phyloP scores from a whole-genome alignment of 2,329 filamentous ascomycete genomes.

The Fusarium brachygibbosum region DNA sequence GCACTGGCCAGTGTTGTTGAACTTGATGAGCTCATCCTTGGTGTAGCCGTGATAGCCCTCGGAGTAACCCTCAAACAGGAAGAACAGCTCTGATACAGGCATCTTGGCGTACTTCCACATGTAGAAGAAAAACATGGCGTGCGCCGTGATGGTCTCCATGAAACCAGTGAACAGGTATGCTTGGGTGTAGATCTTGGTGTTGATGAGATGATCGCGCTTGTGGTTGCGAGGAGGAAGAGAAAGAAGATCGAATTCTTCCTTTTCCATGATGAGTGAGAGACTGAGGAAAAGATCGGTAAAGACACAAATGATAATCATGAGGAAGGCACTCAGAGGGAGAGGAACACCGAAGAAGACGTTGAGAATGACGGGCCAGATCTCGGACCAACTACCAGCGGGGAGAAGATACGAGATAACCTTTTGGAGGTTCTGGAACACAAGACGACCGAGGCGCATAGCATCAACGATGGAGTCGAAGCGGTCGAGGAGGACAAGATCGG shows the following conservation, averaged over 20 bases:
- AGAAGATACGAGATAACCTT: slow-evolving; percentile 61
- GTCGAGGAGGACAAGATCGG: slow-evolving; percentile 76
- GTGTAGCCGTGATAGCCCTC: slow-evolving; percentile 65
- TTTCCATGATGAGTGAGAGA: slow-evolving; percentile 67
- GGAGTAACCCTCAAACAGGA: slow-evolving; percentile 63
- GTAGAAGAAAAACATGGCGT: slow-evolving; percentile 69
- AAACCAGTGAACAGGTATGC: slow-evolving; percentile 66
- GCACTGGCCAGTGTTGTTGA: slow-evolving; percentile 64
- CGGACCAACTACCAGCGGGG: slow-evolving; percentile 67
- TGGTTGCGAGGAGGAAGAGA: slow-evolving; percentile 64
- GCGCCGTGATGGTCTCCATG: slow-evolving; percentile 64
- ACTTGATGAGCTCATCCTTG: slow-evolving; percentile 58
- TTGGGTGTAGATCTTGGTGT: slow-evolving; percentile 64
- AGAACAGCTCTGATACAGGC: slow-evolving; percentile 62
- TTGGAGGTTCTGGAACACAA: slow-evolving; percentile 59
- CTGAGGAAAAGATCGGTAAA: slow-evolving; percentile 68
- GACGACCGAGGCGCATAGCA: slow-evolving; percentile 65
- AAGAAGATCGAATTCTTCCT: slow-evolving; percentile 67
- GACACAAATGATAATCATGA: slow-evolving; percentile 71
- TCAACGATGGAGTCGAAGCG: slow-evolving; percentile 79
- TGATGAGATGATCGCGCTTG: slow-evolving; percentile 66
- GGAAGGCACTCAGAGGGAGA: slow-evolving; percentile 63
- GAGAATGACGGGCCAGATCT: slow-evolving; percentile 69
- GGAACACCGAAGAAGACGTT: slow-evolving; percentile 70
- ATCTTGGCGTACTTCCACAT: slow-evolving; percentile 63